phyloP scores from a whole-genome alignment of 306 rosid species.

The cucumber (Cucumis sativus) region Cucumber_9930_V3 NC_026656.2:551501-552000 shows the following conservation, averaged over 20 bases:
- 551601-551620: constrained; percentile 50
- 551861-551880: too few relatives aligned
- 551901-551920: too few relatives aligned
- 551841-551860: too few relatives aligned
- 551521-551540: background rate
- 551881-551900: too few relatives aligned
- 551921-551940: too few relatives aligned
- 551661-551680: constrained; percentile 38
- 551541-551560: constrained; percentile 82
- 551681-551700: constrained; percentile 68
- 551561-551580: constrained; percentile 43
- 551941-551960: background rate
- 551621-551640: constrained; percentile 70
- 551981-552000: background rate
- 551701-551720: constrained; percentile 54
- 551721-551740: constrained; percentile 38
- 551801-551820: too few relatives aligned
- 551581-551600: constrained; percentile 45
- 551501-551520: too few relatives aligned
- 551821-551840: too few relatives aligned
- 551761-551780: background rate
- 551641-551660: constrained; percentile 39
- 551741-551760: constrained; percentile 30
- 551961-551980: background rate
- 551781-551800: too few relatives aligned